Conservation (phyloP, 1,284 basidiomycete genomes). For the Microstroma glucosiphilum region DNA sequence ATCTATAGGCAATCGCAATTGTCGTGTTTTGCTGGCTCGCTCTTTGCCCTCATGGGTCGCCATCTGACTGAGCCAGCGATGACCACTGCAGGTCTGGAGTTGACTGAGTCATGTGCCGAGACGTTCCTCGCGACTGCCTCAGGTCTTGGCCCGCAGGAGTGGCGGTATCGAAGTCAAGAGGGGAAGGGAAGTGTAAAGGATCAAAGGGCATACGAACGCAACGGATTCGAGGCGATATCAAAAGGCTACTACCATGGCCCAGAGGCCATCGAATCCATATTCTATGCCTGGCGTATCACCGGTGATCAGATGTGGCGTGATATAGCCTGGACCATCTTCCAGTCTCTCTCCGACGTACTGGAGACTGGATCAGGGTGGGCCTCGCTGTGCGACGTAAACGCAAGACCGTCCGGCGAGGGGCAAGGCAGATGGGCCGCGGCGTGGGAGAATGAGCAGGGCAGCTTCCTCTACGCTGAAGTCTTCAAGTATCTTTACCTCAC, state of each 20-base stretch:
- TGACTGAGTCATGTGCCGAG: conserved; percentile 24
- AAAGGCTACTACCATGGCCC: conserved; percentile 15
- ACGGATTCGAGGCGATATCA: neutral
- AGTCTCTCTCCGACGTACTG: conserved; percentile 77
- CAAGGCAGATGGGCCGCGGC: conserved; percentile 6
- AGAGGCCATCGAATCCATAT: conserved; percentile 38
- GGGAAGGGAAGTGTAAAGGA: neutral
- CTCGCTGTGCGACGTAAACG: conserved; percentile 26
- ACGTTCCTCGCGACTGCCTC: conserved; percentile 24
- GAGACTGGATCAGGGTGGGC: conserved; percentile 36
- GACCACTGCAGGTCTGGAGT: conserved; percentile 23
- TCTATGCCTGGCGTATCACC: conserved; percentile 32
- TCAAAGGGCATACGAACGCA: neutral
- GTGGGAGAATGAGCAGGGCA: conserved; percentile 25
- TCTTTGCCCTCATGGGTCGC: conserved; percentile 33
- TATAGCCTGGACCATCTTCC: conserved; percentile 79
- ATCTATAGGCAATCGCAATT: conserved; percentile 29
- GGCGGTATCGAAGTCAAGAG: neutral
- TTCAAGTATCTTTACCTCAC: conserved; percentile 44
- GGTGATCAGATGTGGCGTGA: conserved; percentile 60
- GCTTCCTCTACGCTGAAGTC: conserved; percentile 35
- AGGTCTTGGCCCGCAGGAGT: conserved; percentile 36
- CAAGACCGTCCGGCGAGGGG: neutral
- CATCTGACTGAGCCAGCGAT: conserved; percentile 20
- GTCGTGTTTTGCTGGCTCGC: conserved; percentile 30